Base-by-base conservation (phyloP, 352 stramenopile species). In the Phytophthora ohioensis region DNA sequence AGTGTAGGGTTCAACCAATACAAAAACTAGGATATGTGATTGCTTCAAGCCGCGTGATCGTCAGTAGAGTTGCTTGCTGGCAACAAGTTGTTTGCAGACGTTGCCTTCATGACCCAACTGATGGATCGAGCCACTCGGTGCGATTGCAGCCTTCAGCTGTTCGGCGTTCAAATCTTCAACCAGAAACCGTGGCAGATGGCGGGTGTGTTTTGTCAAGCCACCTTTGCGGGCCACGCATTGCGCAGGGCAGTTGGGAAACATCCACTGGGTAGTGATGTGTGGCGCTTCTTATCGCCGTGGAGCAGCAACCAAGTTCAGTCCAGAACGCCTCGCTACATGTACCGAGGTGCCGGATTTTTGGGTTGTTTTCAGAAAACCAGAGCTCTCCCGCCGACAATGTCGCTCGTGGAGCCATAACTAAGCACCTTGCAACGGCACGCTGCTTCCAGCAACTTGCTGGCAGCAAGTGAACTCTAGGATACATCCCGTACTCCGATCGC, bases 331-430 rank as follows among this genome's bases (percentile, higher is more conserved):
- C 8, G 31, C 30, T 42, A 6, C 27, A 46, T 27, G 21, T 27
- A 27, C 21, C 21, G 21, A 27, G 32, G n/a, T 10, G 35, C 54
- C 46, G 64, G 65, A 73, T 73, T 73, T 72, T 62, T 47, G 64
- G 57, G 56, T 71, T 71, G 39, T 35, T 61, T 67, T 49, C 12
- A 55, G 41, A n/a, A 71, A 71, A 57, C 52, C 57, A 58, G 54
- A 53, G 38, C 5, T 41, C 12, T 30, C 36, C 41, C 30, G 30
- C 30, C 27, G n/a, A 2, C 35, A 17, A 31, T 51, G 8, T 51
- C 43, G 17, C 39, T 43, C 51, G 30, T 45, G n/a, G 17, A 42
- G 35, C 15, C n/a, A 57, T 45, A 57, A 46, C 34, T 45, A 27
- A 27, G 21, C 21, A 27, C 21, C 21, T 27, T 27, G 21, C 21